Conservation (phyloP, 2,329 filamentous ascomycete genomes). For the Xylariaceae sp. region DNA sequence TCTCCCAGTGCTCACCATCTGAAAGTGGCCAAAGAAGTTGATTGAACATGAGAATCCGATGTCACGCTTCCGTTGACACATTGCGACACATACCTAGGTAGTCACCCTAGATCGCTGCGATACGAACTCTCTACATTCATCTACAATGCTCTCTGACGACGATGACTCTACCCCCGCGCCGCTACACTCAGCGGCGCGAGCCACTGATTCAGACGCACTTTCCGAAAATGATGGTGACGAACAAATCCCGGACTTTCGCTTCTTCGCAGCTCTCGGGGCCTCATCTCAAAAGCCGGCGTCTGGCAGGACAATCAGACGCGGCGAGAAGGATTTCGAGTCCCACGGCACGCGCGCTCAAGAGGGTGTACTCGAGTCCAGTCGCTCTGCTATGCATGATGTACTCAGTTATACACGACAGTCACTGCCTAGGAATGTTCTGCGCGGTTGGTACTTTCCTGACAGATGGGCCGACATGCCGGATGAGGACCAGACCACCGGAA, state of each 20-base stretch:
- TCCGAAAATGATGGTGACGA: constrained; percentile 21
- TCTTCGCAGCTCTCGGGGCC: constrained; percentile 54
- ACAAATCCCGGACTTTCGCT: constrained; percentile 73
- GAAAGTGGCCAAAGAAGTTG: too few species aligned
- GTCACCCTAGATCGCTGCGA: not conserved
- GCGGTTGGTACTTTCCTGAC: constrained; percentile 72
- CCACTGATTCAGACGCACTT: constrained; percentile 17
- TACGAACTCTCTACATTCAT: not conserved
- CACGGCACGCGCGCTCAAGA: constrained; percentile 83
- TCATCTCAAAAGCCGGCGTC: constrained; percentile 33
- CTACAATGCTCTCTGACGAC: constrained; percentile 27
- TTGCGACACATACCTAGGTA: too few species aligned
- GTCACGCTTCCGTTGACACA: too few species aligned
- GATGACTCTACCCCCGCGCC: constrained; percentile 19
- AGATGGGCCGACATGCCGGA: constrained; percentile 38
- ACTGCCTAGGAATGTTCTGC: constrained; percentile 57
- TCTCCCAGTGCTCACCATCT: too few species aligned
- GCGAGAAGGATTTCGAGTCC: constrained; percentile 95
- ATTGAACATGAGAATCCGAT: too few species aligned
- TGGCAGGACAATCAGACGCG: constrained; percentile 73
- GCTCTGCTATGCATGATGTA: constrained; percentile 84
- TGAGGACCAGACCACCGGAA: constrained; percentile 11
- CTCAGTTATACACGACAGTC: constrained; percentile 75
- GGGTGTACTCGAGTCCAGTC: constrained; percentile 71
- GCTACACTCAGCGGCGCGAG: not conserved